phyloP scores from a whole-genome alignment of 2,329 filamentous ascomycete genomes.

The Fusarium nelsonii region DNA sequence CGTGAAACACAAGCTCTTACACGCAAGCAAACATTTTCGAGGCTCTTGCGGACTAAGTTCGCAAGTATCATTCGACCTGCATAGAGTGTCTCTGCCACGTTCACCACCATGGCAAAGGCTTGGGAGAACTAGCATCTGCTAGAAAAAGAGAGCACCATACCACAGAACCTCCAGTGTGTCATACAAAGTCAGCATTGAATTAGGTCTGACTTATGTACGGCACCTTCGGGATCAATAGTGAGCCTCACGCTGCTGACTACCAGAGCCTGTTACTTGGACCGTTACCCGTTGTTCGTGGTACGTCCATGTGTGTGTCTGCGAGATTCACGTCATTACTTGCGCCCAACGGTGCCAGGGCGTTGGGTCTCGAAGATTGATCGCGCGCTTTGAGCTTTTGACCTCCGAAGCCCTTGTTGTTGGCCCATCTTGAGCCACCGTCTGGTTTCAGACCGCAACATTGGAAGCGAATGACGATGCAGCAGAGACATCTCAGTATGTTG shows the following conservation, averaged over 20 bases:
- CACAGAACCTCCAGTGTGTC: constrained; percentile 26
- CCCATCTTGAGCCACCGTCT: constrained; percentile 9
- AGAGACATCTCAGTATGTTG: constrained; percentile 32
- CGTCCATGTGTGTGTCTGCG: neutral
- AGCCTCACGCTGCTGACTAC: constrained; percentile 13
- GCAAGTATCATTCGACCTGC: constrained; percentile 4
- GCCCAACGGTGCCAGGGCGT: constrained; percentile 20
- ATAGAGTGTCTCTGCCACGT: constrained; percentile 4
- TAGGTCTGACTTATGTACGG: constrained; percentile 23
- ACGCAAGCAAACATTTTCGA: constrained; percentile 17
- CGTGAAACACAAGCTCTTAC: constrained; percentile 21
- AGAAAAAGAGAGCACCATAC: constrained; percentile 7
- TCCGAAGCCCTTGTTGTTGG: constrained; percentile 18
- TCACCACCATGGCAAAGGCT: neutral
- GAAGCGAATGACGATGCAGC: constrained; percentile 35
- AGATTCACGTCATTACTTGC: constrained; percentile 36
- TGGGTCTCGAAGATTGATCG: constrained; percentile 22
- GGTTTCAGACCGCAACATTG: constrained; percentile 14
- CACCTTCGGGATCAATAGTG: constrained; percentile 29
- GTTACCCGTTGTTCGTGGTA: neutral
- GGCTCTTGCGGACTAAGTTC: neutral
- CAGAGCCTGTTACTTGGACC: constrained; percentile 6
- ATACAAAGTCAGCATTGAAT: constrained; percentile 32
- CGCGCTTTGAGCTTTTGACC: constrained; percentile 4
- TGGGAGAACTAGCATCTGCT: neutral